Base-by-base conservation (phyloP, 2,329 filamentous ascomycete genomes). In the Hypoxylon sp. region DNA sequence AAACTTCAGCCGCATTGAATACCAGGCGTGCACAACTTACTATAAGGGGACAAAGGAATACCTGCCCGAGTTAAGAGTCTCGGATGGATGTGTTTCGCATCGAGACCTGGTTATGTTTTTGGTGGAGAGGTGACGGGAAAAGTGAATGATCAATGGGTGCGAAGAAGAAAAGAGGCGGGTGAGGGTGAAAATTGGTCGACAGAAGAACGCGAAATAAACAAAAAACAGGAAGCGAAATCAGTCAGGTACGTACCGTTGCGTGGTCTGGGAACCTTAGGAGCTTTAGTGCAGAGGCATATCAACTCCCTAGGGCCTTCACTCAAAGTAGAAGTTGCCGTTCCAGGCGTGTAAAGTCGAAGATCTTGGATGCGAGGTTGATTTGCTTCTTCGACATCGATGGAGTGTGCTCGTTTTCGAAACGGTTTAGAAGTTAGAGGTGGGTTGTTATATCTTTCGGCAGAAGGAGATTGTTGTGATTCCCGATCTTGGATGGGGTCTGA, bases 161-260 rank as follows among this genome's bases (percentile, higher is more conserved):
- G 51, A 49, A 17, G 27, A 41, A 37, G 40, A 32, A 29, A 51
- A 57, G 26, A 32, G n/a, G n/a, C 43, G 38, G 57, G 53, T 54
- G 45, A 49, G 49, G 32, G 29, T 23, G 15, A 9, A 25, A 35
- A 42, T 32, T 37, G 46, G 56, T 41, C 26, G 32, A 40, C 16
- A 51, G 55, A 45, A 46, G 23, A 29, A 43, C 30, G n/a, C 32
- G 30, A 36, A n/a, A 26, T 38, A 44, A 19, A 42, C 42, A 25
- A 45, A 53, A 23, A 42, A 49, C 31, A 61, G 5, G 38, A 21
- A 34, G 51, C n/a, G n/a, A n/a, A n/a, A n/a, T n/a, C n/a, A n/a
- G n/a, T n/a, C n/a, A n/a, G n/a, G n/a, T n/a, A 61, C 80, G 71
- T 71, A 84, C 81, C 80, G 64, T 84, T 84, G 35, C 81, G 73